A percentile compares a stretch with the other conserved stretches of the same genome.
These are phyloP conservation scores for Scheffersomyces ergatensis DNA, from an alignment of 805 yeast genomes.

Conservation along the genomic window DNA sequence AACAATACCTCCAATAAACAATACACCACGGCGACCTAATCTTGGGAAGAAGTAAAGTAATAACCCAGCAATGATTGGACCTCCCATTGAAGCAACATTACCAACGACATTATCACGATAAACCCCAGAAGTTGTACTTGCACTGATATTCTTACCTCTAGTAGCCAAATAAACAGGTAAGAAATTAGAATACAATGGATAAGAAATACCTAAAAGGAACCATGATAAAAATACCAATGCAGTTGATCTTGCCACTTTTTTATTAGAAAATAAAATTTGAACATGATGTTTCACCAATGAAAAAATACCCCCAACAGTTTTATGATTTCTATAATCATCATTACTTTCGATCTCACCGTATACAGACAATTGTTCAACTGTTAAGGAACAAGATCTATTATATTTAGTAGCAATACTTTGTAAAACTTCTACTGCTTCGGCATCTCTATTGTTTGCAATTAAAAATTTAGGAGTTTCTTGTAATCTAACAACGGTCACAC, in stretches of 20 bases:
- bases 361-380: conserved; percentile 42
- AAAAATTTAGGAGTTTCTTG: conserved; percentile 59
- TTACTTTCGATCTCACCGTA: conserved; percentile 39
- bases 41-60: conserved; percentile 21
- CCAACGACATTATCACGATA: conserved; percentile 50
- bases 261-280: conserved; percentile 42
- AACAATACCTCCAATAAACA: conserved; percentile 51
- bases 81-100: conserved; percentile 46
- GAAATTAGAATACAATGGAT: conserved; percentile 53
- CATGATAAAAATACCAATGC: conserved; percentile 44
- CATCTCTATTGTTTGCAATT: conserved; percentile 52
- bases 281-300: conserved; percentile 33
- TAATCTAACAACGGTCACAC: conserved; percentile 33
- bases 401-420: conserved; percentile 47
- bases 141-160: conserved; percentile 48
- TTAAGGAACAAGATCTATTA: conserved; percentile 40
- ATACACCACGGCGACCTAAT: conserved; percentile 56
- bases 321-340: conserved; percentile 17
- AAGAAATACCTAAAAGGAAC: conserved; percentile 55
- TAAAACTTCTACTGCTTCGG: conserved; percentile 43
- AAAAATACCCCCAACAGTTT: conserved; percentile 15
- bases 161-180: conserved; percentile 50
- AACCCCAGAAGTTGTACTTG: conserved; percentile 33
- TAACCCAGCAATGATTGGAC: conserved; percentile 52
- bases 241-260: conserved; percentile 39